Evolutionary conservation across 805 yeast species (phyloP), one percentile per base, ranked within the genome.

Genomic region (Starmerella etchellsii): DNA sequence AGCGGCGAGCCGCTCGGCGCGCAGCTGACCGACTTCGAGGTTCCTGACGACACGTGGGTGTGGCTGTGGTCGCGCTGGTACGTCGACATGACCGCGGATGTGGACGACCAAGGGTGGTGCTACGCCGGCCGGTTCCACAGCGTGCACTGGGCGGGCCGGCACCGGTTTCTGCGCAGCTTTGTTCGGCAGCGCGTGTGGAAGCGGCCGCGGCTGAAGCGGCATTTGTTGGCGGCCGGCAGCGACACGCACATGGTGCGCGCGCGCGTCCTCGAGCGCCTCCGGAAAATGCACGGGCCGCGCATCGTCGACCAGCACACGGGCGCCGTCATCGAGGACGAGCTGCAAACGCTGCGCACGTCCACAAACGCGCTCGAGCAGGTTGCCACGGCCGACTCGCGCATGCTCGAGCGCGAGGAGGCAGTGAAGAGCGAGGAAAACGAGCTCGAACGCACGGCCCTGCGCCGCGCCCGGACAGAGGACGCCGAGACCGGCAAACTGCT

Each of bases 51-150:
- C 19, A 58, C 65, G 32, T 78, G 84, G 85, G 53, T 57, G 40
- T 78, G 85, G 85, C 55, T 55, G 9, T 78, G 85, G 84, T 65
- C 65, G 13, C 63, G 67, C 40, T 81, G 93, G 93, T 77, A 74
- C 51, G 77, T 79, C 2, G 66, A 77, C 43, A 78, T 82, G 88
- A 54, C 61, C 4, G 60, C 62, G 31, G 84, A 80, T 53, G 79
- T 74, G 18, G 94, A 81, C 56, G 87, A 80, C 51, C 81, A 78
- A 53, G 94, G 94, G n/a, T 81, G 94, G 94, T 56, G 68, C 25
- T 82, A 81, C 53, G 67, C 80, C 42, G 63, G 71, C 59, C 49
- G 67, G 20, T 70, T 76, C 44, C 56, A 62, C 9, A 60, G 70
- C 18, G 51, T 49, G 21, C 54, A 57, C 34, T 81, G 94, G 94